Conservation (phyloP, 495 filamentous ascomycete species). For the Cercophora samala region DNA sequence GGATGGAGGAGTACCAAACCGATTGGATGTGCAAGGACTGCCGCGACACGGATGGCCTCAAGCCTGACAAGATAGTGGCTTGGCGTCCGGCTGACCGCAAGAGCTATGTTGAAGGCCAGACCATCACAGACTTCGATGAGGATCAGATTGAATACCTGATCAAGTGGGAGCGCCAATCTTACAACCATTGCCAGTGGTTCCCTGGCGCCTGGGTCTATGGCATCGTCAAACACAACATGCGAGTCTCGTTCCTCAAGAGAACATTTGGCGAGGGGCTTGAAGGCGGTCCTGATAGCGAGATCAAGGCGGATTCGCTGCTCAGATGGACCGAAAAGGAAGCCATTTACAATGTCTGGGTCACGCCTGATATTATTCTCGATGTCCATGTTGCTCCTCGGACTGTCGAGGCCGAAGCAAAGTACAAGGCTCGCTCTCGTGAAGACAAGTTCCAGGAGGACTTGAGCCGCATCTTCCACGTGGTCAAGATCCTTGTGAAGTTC, state of each 20-base stretch:
- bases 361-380: conserved; percentile 83
- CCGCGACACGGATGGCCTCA: conserved; percentile 46
- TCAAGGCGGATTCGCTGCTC: conserved; percentile 45
- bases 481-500: conserved; percentile 78
- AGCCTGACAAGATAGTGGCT: conserved; percentile 71
- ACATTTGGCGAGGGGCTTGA: conserved; percentile 48
- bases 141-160: conserved; percentile 84
- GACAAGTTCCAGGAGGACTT: conserved; percentile 63
- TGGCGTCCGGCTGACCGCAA: conserved; percentile 70
- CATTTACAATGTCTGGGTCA: conserved; percentile 76
- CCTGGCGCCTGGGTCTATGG: conserved; percentile 87
- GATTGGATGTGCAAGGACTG: conserved; percentile 80
- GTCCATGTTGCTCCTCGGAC: conserved; percentile 49
- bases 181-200: conserved; percentile 78
- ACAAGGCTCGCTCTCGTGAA: conserved; percentile 29
- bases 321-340: conserved; percentile 73
- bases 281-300: conserved; percentile 19
- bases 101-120: conserved; percentile 45
- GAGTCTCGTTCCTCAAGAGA: conserved; percentile 69
- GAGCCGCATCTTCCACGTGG: conserved; percentile 63
- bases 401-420: conserved; percentile 46
- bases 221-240: conserved; percentile 58
- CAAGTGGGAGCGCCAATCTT: conserved; percentile 78
- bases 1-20: conserved; percentile 55
- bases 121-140: conserved; percentile 51